Evolutionary conservation across 2,329 filamentous ascomycete genomes (phyloP).

Genomic region (Phialophora expanda): DNA sequence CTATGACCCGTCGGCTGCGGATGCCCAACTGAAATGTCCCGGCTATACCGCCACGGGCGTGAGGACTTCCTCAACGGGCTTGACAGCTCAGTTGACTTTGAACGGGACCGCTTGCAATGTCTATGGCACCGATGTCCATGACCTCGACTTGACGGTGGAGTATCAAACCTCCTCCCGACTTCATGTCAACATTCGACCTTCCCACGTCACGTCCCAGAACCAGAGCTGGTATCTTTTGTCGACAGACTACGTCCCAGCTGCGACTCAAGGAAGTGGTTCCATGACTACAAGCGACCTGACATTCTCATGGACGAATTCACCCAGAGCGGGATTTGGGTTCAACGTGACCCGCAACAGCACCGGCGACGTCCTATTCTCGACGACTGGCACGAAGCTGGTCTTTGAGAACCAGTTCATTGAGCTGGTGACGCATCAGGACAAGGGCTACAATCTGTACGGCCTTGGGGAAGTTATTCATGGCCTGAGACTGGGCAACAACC

Average conservation of each 20-base stretch:
- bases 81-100: constrained; percentile 59
- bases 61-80: constrained; percentile 52
- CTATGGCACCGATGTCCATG: constrained; percentile 75
- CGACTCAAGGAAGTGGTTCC: constrained; percentile 52
- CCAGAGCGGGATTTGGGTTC: constrained; percentile 61
- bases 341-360: constrained; percentile 62
- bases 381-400: constrained; percentile 66
- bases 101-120: constrained; percentile 68
- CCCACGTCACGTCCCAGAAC: constrained; percentile 66
- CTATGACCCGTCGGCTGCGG: constrained; percentile 65
- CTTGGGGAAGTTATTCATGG: constrained; percentile 75
- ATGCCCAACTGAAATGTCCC: constrained; percentile 68
- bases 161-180: constrained; percentile 70
- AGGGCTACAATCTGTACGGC: constrained; percentile 77
- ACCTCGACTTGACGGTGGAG: constrained; percentile 69
- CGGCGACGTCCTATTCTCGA: constrained; percentile 72
- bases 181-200: constrained; percentile 72
- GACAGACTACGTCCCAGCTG: constrained; percentile 65
- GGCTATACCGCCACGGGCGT: constrained; percentile 63
- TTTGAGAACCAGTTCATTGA: constrained; percentile 81
- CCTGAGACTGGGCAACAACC: constrained; percentile 73
- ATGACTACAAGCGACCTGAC: constrained; percentile 51
- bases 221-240: constrained; percentile 70
- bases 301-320: constrained; percentile 59
- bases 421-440: constrained; percentile 68